Conservation (phyloP, 352 stramenopile species). For the Albugo candida region DNA sequence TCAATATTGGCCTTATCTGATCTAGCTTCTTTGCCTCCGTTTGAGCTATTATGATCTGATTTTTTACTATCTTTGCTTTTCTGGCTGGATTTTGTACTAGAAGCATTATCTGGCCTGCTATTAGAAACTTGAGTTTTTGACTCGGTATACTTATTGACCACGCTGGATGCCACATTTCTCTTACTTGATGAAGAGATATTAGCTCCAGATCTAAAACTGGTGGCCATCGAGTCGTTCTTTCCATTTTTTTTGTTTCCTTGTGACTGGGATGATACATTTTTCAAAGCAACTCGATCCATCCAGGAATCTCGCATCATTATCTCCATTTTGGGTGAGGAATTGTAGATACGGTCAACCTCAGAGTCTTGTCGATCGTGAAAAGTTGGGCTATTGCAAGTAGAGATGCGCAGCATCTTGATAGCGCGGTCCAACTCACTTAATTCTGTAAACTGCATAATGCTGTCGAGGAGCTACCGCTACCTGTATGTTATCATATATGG, state of each 20-base stretch:
- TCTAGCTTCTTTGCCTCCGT: not conserved
- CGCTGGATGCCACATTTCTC: too few relatives aligned
- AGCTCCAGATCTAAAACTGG: not conserved
- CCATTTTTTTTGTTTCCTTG: not conserved
- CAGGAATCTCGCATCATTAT: constrained; percentile 72
- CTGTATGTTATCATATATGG: too few relatives aligned
- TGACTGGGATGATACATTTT: constrained; percentile 15
- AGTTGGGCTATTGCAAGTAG: constrained; percentile 65
- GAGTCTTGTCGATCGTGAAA: constrained; percentile 81
- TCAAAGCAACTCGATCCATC: constrained; percentile 72
- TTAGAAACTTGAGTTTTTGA: not conserved
- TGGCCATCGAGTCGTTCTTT: not conserved
- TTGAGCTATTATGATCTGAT: not conserved
- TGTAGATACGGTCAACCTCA: constrained; percentile 79
- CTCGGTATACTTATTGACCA: not conserved
- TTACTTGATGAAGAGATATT: not conserved
- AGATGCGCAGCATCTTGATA: constrained; percentile 61
- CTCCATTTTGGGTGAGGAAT: constrained; percentile 78
- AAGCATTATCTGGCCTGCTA: not conserved
- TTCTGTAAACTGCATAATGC: constrained; percentile 73
- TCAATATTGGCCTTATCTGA: not conserved
- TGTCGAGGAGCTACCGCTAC: too few relatives aligned
- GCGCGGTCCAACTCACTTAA: constrained; percentile 72
- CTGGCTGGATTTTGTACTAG: not conserved
- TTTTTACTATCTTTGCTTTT: not conserved